Base-by-base conservation (phyloP, 2,329 filamentous ascomycete species). In the Xylariaceae sp. region DNA sequence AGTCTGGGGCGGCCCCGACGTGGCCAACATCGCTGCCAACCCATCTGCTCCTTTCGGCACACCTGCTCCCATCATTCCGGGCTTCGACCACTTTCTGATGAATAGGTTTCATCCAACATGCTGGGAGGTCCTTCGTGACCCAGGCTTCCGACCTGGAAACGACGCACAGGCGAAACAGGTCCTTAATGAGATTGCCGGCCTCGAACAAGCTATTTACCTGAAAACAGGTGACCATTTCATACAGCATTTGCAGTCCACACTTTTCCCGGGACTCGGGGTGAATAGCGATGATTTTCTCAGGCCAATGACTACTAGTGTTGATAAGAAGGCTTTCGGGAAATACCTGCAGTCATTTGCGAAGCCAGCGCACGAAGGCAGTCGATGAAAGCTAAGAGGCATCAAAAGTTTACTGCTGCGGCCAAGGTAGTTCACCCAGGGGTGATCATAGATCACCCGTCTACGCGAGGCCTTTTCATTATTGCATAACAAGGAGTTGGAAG, bases 21-120 rank as follows among this genome's bases (percentile, higher is more conserved):
- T 87, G 35, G 76, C 81, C 11, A 78, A 75, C 33, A 78, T 84
- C 39, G 71, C 76, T 12, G 68, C 74, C 42, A 78, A 77, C 49
- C 77, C 77, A 2, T 68, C 68, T 3, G 71, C 77, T 5, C 71
- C 80, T 0, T 75, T 73, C 11, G 71, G 74, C 4, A 74, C 75
- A 1, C 74, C 82, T 4, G 66, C 71, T 11, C 82, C 83, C 11
- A 71, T 70, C 15, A 83, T 99, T 27, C 89, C 91, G 2, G 92
- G 94, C 6, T 99, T 99, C 65, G 90, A 96, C 60, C 80, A 82
- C 49, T 97, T 96, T 70, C 87, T 96, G 70, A 87, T 97, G 51
- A 83, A 88, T 39, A 82, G 87, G 18, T 96, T 99, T 72, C 92
- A 95, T 51, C 81, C 88, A 0, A 78, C 95, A 7, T 91, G 88